Evolutionary conservation across 495 filamentous ascomycete species (phyloP), one percentile per base, ranked within the genome.

Genomic region (Filosporella fistucella): DNA sequence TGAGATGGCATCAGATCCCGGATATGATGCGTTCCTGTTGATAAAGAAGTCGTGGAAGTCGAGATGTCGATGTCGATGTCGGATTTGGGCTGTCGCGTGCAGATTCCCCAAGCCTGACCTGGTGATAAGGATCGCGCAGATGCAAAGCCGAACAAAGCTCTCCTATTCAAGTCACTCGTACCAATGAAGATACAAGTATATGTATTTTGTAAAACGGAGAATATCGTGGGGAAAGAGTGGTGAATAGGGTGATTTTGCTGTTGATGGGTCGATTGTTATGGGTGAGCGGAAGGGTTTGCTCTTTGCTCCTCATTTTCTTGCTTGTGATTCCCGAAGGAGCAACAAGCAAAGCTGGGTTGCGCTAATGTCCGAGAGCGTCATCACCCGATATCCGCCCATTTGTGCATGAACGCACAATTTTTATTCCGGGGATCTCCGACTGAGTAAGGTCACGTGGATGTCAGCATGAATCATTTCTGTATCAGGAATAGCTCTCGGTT

Each of bases 1-100:
- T 67, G 68, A 67, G 63, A 56, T 52, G 51, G 47, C 58, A 64
- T 60, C 53, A 56, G 57, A 43, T 17, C 18, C 24, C 21, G 20
- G 47, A 33, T 43, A 28, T 37, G 10, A 30, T 13, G 40, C 23
- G 14, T 20, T 47, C 38, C 34, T 8, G 17, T 12, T 20, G n/a
- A 12, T 38, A 26, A 16, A 9, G 45, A 48, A 38, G 44, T 28
- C 23, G 51, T 48, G 14, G 41, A 14, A 13, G 28, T 28, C 30
- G 32, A 40, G 38, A 33, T 39, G 47, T 43, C 13, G 40, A 39
- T 12, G 36, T 10, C 37, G 17, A 28, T 49, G 40, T 47, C 43
- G 13, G 14, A 2, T 13, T 24, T 49, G n/a, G n/a, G n/a, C n/a
- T 38, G 52, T 52, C 52, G 52, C 52, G 52, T 55, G 52, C 52